These are phyloP conservation scores for Saccharomycopsis babjevae DNA, from an alignment of 805 yeast genomes.

Conservation along the genomic window DNA sequence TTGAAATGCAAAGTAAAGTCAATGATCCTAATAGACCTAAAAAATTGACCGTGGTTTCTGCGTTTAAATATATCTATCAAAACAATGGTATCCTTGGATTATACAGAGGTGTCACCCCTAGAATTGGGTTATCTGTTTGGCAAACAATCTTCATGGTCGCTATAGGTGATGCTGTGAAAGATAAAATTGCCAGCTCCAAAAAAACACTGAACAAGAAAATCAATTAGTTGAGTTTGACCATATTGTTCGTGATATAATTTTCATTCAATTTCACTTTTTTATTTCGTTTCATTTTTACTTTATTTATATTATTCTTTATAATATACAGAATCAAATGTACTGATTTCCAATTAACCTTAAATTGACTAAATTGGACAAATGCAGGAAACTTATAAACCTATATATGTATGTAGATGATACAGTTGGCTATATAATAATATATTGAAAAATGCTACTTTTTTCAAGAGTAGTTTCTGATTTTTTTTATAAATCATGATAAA, in stretches of 20 bases:
- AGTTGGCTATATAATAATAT: too few relatives aligned
- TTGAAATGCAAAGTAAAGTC: constrained; percentile 96
- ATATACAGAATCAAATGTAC: too few relatives aligned
- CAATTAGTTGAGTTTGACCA: background rate
- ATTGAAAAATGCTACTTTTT: background rate
- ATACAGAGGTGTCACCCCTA: constrained; percentile 93
- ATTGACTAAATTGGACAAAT: background rate
- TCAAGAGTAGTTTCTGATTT: background rate
- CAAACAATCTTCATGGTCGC: constrained; percentile 99
- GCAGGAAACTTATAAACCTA: too few relatives aligned
- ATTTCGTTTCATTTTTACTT: too few relatives aligned
- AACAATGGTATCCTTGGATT: constrained; percentile 83
- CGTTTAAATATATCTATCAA: constrained; percentile 73
- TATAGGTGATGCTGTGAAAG: constrained; percentile 87
- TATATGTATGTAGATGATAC: too few relatives aligned
- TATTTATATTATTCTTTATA: too few relatives aligned
- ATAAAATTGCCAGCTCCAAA: constrained; percentile 21
- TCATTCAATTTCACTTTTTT: background rate
- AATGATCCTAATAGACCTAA: constrained; percentile 91
- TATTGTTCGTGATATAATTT: background rate
- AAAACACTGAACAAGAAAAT: background rate
- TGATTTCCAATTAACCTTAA: too few relatives aligned
- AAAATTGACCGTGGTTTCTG: constrained; percentile 66
- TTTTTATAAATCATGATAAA: background rate
- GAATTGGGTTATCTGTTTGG: constrained; percentile 95